phyloP scores from a whole-genome alignment of 495 filamentous ascomycete genomes.

The Aspergillus ellipticus region DNA sequence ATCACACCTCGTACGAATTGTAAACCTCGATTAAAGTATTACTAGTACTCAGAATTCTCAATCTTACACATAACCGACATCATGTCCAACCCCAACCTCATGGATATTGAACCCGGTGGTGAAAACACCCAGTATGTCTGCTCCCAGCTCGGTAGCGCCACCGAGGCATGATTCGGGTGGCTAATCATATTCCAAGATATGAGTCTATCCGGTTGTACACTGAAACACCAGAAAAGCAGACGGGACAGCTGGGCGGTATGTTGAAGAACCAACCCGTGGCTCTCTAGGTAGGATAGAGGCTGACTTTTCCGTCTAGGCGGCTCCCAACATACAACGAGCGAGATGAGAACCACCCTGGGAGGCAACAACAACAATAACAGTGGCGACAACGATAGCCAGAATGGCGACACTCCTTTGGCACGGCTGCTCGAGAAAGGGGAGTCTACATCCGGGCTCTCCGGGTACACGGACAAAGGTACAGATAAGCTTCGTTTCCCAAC shows the following conservation, averaged over 20 bases:
- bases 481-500: slow-evolving; percentile 26
- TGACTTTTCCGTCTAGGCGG: slow-evolving; percentile 11
- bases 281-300: neutral
- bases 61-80: neutral
- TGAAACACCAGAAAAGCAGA: slow-evolving; percentile 48
- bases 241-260: slow-evolving; percentile 58
- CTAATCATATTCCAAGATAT: slow-evolving; percentile 44
- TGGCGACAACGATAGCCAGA: neutral
- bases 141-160: neutral
- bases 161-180: neutral
- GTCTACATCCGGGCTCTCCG: slow-evolving; percentile 12
- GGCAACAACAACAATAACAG: neutral
- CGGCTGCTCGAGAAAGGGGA: slow-evolving; percentile 29
- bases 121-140: slow-evolving; percentile 55
- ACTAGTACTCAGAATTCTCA: neutral
- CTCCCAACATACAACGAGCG: slow-evolving; percentile 30
- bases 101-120: slow-evolving; percentile 61
- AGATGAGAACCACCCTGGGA: slow-evolving; percentile 17
- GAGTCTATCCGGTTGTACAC: slow-evolving; percentile 53
- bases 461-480: slow-evolving; percentile 34
- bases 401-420: slow-evolving; percentile 26
- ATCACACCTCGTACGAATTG: neutral
- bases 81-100: slow-evolving; percentile 42
- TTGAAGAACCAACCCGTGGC: neutral
- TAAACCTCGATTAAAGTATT: neutral